Conservation (phyloP, 2,329 filamentous ascomycete genomes). For the Torrubiella hemipterigena region DNA sequence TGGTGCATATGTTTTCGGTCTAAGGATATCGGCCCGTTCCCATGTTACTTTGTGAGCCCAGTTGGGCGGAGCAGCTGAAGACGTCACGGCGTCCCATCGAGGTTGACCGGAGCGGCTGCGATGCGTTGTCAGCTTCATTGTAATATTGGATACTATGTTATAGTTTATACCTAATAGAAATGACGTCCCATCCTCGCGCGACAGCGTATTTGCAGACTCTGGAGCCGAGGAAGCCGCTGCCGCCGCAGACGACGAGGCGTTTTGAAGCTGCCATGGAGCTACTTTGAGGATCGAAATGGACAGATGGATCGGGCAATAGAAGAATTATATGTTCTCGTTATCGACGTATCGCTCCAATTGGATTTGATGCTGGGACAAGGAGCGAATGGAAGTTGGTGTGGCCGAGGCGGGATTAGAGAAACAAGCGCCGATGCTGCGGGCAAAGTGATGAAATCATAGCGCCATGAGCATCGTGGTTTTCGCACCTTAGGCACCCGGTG, state of each 20-base stretch:
- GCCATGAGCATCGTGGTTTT: too few species aligned
- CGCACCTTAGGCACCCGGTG: too few species aligned
- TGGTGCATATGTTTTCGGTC: conserved; percentile 65
- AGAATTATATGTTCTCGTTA: too few species aligned
- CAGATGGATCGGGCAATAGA: too few species aligned
- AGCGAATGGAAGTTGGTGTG: too few species aligned
- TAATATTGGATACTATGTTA: neutral
- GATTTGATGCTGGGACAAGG: too few species aligned
- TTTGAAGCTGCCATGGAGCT: conserved; percentile 49
- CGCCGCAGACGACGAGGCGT: conserved; percentile 81
- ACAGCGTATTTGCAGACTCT: conserved; percentile 88
- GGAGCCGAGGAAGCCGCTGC: conserved; percentile 80
- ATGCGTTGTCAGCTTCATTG: conserved; percentile 1
- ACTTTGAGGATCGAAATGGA: neutral
- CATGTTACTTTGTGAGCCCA: conserved; percentile 80
- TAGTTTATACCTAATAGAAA: conserved; percentile 64
- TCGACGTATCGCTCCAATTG: conserved; percentile 1
- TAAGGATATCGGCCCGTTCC: conserved; percentile 80
- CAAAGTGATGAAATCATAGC: too few species aligned
- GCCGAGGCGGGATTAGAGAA: too few species aligned
- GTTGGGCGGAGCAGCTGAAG: conserved; percentile 54
- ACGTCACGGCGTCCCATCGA: conserved; percentile 69
- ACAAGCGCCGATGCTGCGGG: too few species aligned
- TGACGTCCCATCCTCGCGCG: conserved; percentile 79
- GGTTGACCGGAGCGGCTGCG: conserved; percentile 80